phyloP scores from a whole-genome alignment of 768 basidiomycete species.

The Panaeolus papilionaceus region DNA sequence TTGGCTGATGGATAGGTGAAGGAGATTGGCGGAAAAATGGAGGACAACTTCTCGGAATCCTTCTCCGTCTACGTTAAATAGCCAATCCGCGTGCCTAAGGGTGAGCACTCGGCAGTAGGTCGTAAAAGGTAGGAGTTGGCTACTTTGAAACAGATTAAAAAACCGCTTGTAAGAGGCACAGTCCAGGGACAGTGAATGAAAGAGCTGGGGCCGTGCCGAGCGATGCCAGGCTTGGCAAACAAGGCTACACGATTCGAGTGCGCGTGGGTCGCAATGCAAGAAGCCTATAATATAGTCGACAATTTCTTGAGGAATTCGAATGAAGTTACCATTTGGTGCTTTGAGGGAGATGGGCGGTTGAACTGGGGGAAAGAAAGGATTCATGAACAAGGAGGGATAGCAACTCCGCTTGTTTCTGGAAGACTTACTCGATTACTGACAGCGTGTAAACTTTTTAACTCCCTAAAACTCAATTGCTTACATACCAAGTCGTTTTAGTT shows the following conservation, averaged over 20 bases:
- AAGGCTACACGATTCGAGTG: slow-evolving; percentile 23
- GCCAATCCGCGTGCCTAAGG: neutral
- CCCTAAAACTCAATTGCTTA: no score
- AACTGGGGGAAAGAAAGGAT: neutral
- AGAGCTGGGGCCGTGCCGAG: slow-evolving; percentile 20
- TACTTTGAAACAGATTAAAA: slow-evolving; percentile 12
- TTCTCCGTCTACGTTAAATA: neutral
- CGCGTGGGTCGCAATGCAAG: neutral
- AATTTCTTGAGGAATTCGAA: neutral
- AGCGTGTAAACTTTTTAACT: no score
- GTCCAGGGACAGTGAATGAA: slow-evolving; percentile 18
- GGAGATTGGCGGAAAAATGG: neutral
- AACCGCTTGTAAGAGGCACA: neutral
- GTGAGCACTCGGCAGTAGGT: neutral
- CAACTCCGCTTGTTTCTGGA: no score
- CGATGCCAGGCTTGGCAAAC: slow-evolving; percentile 24
- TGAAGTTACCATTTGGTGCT: neutral
- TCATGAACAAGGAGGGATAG: neutral
- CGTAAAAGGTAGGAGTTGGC: slow-evolving; percentile 8
- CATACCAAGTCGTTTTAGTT: no score
- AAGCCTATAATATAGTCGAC: neutral
- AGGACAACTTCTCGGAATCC: neutral
- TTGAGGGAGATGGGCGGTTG: neutral
- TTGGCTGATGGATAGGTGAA: neutral
- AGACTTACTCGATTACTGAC: no score